phyloP scores from a whole-genome alignment of 2,329 filamentous ascomycete genomes.

The Cladosporium sp. region DNA sequence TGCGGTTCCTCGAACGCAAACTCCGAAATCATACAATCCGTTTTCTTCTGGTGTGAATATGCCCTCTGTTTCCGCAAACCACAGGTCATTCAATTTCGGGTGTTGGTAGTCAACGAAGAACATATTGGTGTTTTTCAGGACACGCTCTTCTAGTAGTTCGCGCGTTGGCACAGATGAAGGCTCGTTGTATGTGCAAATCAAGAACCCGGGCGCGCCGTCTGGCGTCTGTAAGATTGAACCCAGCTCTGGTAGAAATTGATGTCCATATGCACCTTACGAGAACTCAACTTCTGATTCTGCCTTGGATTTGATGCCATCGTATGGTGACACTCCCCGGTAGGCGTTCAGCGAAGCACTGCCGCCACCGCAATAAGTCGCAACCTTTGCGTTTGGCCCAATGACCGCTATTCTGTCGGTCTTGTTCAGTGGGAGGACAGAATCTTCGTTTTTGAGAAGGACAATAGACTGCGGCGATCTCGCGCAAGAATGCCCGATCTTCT shows the following conservation, averaged over 20 bases:
- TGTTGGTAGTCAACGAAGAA: slow-evolving; percentile 51
- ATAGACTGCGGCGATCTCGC: slow-evolving; percentile 26
- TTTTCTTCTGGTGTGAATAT: slow-evolving; percentile 56
- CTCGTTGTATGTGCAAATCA: not conserved
- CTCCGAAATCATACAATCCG: slow-evolving; percentile 58
- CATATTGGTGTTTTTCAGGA: slow-evolving; percentile 27
- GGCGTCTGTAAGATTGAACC: not conserved
- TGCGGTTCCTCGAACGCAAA: slow-evolving; percentile 35
- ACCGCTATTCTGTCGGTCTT: slow-evolving; percentile 64
- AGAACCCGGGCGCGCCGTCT: not conserved
- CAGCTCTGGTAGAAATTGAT: not conserved
- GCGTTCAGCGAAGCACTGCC: not conserved
- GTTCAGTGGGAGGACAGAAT: slow-evolving; percentile 34
- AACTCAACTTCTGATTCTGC: slow-evolving; percentile 25
- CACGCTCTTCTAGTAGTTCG: slow-evolving; percentile 24
- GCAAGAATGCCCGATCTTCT: slow-evolving; percentile 25
- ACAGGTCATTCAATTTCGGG: slow-evolving; percentile 32
- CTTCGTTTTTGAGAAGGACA: slow-evolving; percentile 60
- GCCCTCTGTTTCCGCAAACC: slow-evolving; percentile 48
- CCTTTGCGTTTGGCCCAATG: slow-evolving; percentile 70
- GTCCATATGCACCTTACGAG: slow-evolving; percentile 24
- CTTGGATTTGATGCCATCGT: slow-evolving; percentile 12
- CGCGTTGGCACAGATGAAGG: slow-evolving; percentile 26
- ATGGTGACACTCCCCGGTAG: not conserved
- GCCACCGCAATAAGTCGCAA: slow-evolving; percentile 45